phyloP scores from a whole-genome alignment of 2,329 filamentous ascomycete species.

The Pezicula carpinea region DNA sequence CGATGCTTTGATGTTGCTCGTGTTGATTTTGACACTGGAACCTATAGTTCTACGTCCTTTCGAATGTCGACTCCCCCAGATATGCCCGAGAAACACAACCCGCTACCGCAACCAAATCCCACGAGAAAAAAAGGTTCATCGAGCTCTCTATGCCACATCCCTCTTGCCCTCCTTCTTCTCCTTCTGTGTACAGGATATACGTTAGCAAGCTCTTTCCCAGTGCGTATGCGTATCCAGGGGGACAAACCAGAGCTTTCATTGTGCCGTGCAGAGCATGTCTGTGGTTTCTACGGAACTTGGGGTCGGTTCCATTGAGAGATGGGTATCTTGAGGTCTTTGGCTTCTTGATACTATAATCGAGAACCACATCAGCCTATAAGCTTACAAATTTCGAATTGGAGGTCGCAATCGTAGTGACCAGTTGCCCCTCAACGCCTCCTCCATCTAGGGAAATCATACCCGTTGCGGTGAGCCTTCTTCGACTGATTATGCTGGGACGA shows the following conservation, averaged over 20 bases:
- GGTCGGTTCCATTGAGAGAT: slow-evolving; percentile 96
- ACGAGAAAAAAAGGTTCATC: slow-evolving; percentile 18
- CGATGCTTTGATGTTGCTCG: slow-evolving; percentile 19
- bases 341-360: slow-evolving; percentile 87
- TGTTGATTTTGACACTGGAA: slow-evolving; percentile 21
- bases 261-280: slow-evolving; percentile 99
- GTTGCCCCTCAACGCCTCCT: no score
- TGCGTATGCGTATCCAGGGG: slow-evolving; percentile 2
- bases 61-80: slow-evolving; percentile 17
- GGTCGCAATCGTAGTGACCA: neutral
- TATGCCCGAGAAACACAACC: slow-evolving; percentile 19
- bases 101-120: slow-evolving; percentile 24
- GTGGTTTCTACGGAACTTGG: slow-evolving; percentile 99
- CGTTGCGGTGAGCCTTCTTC: slow-evolving; percentile 99
- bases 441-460: slow-evolving; percentile 53
- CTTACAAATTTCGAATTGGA: slow-evolving; percentile 4
- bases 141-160: slow-evolving; percentile 64
- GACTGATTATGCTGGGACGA: slow-evolving; percentile 98
- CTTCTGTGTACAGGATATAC: slow-evolving; percentile 58
- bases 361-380: neutral
- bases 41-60: slow-evolving; percentile 21
- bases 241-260: slow-evolving; percentile 90
- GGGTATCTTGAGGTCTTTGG: slow-evolving; percentile 99
- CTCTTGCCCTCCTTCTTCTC: slow-evolving; percentile 96
- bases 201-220: neutral